Evolutionary conservation across 345 rosid genomes (phyloP), one percentile per base, ranked within the genome.

Genomic region (Lenwebbia sp.): DNA sequence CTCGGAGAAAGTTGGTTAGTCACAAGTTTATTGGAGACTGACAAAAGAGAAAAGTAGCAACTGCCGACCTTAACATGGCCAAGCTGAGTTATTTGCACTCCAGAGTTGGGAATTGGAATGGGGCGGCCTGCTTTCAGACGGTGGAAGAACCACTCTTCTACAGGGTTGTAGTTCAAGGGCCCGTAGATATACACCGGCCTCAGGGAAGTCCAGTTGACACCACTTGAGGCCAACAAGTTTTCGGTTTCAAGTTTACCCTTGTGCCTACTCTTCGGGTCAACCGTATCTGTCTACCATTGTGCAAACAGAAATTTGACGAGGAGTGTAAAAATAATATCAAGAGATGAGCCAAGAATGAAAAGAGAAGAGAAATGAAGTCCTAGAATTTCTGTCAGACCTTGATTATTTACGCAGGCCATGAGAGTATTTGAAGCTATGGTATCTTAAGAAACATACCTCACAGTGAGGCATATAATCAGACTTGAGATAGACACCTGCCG

Each of bases 71-170:
- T 97, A 33, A 97, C 99, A 83, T 97, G 99, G 85, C 99, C 99
- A 82, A 97, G 99, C 88, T 96, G 97, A 58, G 97, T 93, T 85
- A 95, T 90, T 88, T 97, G 99, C 17, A 92, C 26, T 54, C 99
- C 98, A 15, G 99, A 97, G 90, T 91, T 91, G 56, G 99, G 99
- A 74, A 97, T 91, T 37, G 98, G 98, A 89, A 96, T 95, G 1
- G 99, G 99, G 78, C 98, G 98, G 51, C 98, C 98, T 0, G 98
- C 98, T 89, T 97, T 97, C 87, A 97, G 90, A 56, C 99, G 91
- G 92, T 96, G 99, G 85, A 96, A 96, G 93, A 96, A 97, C 99
- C 99, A 97, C 89, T 97, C 99, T 92, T 97, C 98, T 3, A 97
- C 98, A 17, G 99, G 99, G 90, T 96, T 96, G 93, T 97, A 97